These are phyloP conservation scores for Ustilago esculenta DNA, from an alignment of 1,284 basidiomycete species.

Conservation along the genomic window DNA sequence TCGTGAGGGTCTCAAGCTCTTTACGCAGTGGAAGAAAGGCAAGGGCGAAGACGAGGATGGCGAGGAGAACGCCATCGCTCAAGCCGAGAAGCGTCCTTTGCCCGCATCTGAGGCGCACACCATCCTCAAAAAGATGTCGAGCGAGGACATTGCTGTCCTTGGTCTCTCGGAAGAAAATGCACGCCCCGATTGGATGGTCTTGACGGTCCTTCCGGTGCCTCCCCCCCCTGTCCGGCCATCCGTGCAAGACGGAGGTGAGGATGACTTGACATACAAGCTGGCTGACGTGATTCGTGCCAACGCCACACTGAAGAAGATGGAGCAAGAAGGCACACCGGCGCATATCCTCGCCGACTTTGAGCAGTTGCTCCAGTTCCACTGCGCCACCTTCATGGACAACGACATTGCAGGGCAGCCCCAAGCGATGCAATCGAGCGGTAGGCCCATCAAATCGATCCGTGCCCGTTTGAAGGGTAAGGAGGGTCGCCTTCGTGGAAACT, in stretches of 20 bases:
- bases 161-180: conserved; percentile 96
- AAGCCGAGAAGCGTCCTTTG: conserved; percentile 89
- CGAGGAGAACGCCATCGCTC: conserved; percentile 70
- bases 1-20: conserved; percentile 94
- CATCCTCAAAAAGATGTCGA: conserved; percentile 72
- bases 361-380: conserved; percentile 91
- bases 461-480: conserved; percentile 99
- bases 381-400: conserved; percentile 99
- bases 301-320: conserved; percentile 87
- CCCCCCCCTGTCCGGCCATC: conserved; percentile 97
- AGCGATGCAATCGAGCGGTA: conserved; percentile 94
- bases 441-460: conserved; percentile 97
- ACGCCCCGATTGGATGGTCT: conserved; percentile 98
- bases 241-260: conserved; percentile 96
- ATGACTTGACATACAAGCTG: conserved; percentile 98
- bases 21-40: conserved; percentile 91
- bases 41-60: conserved; percentile 86
- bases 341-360: conserved; percentile 97
- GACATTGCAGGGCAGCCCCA: conserved; percentile 98
- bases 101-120: conserved; percentile 85
- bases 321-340: conserved; percentile 95
- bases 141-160: conserved; percentile 92
- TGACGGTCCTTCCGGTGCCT: conserved; percentile 96
- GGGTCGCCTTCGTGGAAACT: conserved; percentile 93
- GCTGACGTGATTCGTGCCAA: conserved; percentile 97